Percentiles rank a stretch among this genome's conserved stretches.
phyloP scores from a whole-genome alignment of 2,329 filamentous ascomycete genomes.

The Cercospora sp. region DNA sequence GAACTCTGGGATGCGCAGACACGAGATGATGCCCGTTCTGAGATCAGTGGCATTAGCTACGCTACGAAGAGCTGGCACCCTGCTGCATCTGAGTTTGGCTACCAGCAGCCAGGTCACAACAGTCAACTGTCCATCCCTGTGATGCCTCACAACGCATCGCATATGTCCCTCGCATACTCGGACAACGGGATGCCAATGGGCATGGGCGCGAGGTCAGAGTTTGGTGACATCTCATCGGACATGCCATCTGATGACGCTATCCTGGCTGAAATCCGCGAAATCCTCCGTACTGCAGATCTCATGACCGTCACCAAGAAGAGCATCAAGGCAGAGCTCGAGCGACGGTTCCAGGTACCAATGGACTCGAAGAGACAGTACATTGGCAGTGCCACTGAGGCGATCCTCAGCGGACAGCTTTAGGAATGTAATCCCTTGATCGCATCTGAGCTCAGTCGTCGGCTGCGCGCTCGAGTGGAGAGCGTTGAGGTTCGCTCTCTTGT shows the following conservation, averaged over 20 bases:
- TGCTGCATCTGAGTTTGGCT: conserved; percentile 65
- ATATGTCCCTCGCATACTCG: conserved; percentile 76
- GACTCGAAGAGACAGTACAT: conserved; percentile 92
- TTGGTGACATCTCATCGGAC: conserved; percentile 56
- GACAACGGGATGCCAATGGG: conserved; percentile 50
- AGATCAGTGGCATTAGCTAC: conserved; percentile 91
- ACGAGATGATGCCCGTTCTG: conserved; percentile 74
- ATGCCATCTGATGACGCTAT: conserved; percentile 87
- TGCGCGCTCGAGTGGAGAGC: neutral
- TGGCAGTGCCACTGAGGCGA: conserved; percentile 47
- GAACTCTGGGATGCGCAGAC: conserved; percentile 97
- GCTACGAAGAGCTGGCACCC: conserved; percentile 75
- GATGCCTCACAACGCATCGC: conserved; percentile 53
- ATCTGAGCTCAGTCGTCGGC: neutral
- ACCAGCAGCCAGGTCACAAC: conserved; percentile 53
- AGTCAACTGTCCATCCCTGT: conserved; percentile 59
- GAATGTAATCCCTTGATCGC: neutral
- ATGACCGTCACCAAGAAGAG: conserved; percentile 99
- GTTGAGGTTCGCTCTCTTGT: neutral
- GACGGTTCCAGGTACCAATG: conserved; percentile 80
- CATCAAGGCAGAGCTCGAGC: conserved; percentile 90
- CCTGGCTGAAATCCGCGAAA: conserved; percentile 90
- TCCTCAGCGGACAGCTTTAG: conserved; percentile 45
- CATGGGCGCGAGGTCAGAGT: conserved; percentile 60
- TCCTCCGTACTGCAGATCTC: conserved; percentile 84